These are phyloP conservation scores for Candida maesae DNA, from an alignment of 805 yeast genomes.

Conservation along the genomic window DNA sequence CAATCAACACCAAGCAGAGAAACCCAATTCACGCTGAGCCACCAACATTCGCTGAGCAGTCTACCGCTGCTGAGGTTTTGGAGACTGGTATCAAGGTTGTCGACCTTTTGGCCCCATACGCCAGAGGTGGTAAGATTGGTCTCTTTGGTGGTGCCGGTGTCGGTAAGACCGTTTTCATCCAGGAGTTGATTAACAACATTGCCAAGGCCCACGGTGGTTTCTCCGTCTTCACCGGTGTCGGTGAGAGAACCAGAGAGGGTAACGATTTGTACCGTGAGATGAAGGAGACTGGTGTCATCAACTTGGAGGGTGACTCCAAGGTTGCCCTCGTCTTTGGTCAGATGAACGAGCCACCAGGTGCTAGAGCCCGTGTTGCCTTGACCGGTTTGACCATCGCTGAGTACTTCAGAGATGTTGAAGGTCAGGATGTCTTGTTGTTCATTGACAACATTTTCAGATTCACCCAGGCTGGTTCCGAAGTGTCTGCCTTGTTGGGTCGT, in stretches of 20 bases:
- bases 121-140: conserved; percentile 99
- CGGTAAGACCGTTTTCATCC: conserved; percentile 99
- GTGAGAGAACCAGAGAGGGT: conserved; percentile 99
- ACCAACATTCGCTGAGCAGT: conserved; percentile 93
- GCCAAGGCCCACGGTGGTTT: conserved; percentile 99
- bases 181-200: conserved; percentile 98
- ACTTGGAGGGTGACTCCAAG: conserved; percentile 99
- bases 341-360: conserved; percentile 99
- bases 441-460: conserved; percentile 99
- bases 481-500: conserved; percentile 99
- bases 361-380: conserved; percentile 99
- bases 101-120: conserved; percentile 98
- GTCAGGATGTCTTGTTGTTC: conserved; percentile 99
- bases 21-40: conserved; percentile 99
- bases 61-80: conserved; percentile 95
- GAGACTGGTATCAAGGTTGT: conserved; percentile 99
- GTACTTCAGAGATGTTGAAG: conserved; percentile 99
- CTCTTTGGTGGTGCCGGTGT: conserved; percentile 99
- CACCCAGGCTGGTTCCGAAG: conserved; percentile 99
- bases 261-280: conserved; percentile 99
- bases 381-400: conserved; percentile 99
- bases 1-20: conserved; percentile 86
- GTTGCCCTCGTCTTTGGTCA: conserved; percentile 99
- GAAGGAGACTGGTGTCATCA: conserved; percentile 99
- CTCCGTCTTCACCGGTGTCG: conserved; percentile 99